Evolutionary conservation across 352 stramenopile genomes (phyloP), one percentile per base, ranked within the genome.

Genomic region (Globisporangium barbulae): DNA sequence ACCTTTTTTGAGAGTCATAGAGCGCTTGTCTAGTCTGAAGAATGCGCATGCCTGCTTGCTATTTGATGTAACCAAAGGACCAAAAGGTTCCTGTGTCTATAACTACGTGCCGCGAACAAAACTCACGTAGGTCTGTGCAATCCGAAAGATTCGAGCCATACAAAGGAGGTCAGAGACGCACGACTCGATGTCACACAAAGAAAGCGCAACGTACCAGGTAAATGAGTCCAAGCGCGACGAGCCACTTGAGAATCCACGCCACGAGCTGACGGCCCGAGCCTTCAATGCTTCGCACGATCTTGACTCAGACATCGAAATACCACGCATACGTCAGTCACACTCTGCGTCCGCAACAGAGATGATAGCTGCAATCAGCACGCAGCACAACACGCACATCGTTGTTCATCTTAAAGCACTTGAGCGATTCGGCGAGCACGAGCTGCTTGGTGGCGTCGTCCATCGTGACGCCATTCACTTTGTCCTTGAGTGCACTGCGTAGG

Each of bases 211-310:
- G 50, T 59, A 89, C 82, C 68, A 61, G 65, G 53, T 86, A 63
- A 39, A 89, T 70, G 64, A 89, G 67, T 4, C 58, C 61, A 5
- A 88, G 48, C 62, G 80, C 73, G 61, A 90, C 47, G 65, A 81
- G 12, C 80, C 80, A 90, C 70, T 91, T 91, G 22, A 83, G 42
- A 4, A 87, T 30, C 67, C 83, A 90, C 22, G 75, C 70, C 54
- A 77, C 54, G 39, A 88, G 68, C 47, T 79, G 74, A 13, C 69
- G 71, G 7, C 68, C 70, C 10, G 81, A 64, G 45, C 83, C 80
- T 42, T 90, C 80, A 13, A 91, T 73, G 49, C 80, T 89, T 42
- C 79, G 71, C 53, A 91, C 83, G 37, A 91, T 59, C 80, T 90
- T 39, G 0, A 30, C n/a, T 1, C 1, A 17, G 53, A 44, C 37